phyloP scores from a whole-genome alignment of 2,329 filamentous ascomycete genomes.

The Cyphellophora europaea region DNA sequence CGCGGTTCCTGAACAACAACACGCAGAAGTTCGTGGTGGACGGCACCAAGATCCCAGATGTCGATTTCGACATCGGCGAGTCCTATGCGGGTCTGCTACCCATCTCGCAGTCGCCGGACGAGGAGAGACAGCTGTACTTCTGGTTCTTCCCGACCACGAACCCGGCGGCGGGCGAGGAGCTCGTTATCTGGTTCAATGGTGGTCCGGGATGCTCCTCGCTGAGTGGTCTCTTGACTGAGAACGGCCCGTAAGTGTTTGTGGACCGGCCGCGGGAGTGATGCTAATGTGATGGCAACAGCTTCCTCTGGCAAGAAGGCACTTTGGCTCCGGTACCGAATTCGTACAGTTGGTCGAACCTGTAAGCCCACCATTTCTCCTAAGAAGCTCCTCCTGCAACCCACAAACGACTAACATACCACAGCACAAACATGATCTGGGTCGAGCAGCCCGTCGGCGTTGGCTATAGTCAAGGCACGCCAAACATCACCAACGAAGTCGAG shows the following conservation, averaged over 20 bases:
- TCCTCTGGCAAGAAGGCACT: constrained; percentile 63
- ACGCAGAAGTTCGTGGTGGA: constrained; percentile 48
- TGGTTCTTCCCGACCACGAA: constrained; percentile 48
- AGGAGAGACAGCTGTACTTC: constrained; percentile 26
- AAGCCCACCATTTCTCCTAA: constrained; percentile 54
- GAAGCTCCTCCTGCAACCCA: constrained; percentile 58
- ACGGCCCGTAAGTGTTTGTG: constrained; percentile 21
- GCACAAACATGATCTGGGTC: constrained; percentile 22
- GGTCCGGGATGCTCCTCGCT: constrained; percentile 50
- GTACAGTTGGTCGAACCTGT: constrained; percentile 19
- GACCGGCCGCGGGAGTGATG: background rate
- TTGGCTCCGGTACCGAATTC: constrained; percentile 43
- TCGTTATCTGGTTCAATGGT: constrained; percentile 47
- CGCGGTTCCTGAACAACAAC: constrained; percentile 1
- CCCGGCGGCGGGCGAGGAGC: constrained; percentile 36
- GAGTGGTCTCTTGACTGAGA: constrained; percentile 61
- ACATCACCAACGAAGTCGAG: constrained; percentile 39
- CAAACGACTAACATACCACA: constrained; percentile 27
- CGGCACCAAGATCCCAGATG: constrained; percentile 55
- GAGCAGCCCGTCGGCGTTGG: constrained; percentile 49
- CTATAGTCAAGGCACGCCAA: constrained; percentile 34
- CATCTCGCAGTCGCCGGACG: constrained; percentile 32
- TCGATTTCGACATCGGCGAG: constrained; percentile 56
- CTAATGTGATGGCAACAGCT: constrained; percentile 45
- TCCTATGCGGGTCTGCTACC: constrained; percentile 43